Base-by-base conservation (phyloP, 805 yeast species). In the Isabelozyma gotoi region DNA sequence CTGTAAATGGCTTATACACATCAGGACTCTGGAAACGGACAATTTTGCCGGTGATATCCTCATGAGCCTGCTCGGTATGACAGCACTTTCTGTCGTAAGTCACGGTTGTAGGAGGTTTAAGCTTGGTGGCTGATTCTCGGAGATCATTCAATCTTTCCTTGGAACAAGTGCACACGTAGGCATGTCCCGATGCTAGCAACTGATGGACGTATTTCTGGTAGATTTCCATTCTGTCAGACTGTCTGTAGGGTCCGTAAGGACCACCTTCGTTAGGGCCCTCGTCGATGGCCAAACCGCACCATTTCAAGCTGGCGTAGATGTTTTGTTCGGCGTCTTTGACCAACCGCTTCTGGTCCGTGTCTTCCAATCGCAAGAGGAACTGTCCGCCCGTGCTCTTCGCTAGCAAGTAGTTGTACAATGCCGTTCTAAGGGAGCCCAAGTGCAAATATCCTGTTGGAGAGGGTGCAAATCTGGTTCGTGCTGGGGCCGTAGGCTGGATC, bases 391-490 rank as follows among this genome's bases (percentile, higher is more conserved):
- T 88, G 42, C 78, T 73, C 53, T 73, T 80, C 0, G 99, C 98
- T 12, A 88, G 66, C 14, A 94, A 63, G 55, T 83, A 94, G 62
- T 94, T 94, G 65, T 89, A 94, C 15, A 94, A 64, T 0, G 98
- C 98, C 0, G 99, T 94, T 60, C 99, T 70, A 37, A 94, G 60
- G 0, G 97, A 91, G 0, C 99, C 99, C 46, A 94, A 61, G 60
- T 94, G 99, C n/a, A 94, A 71, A 48, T 80, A 80, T 0, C 99
- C 99, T 0, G 99, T 94, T 1, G 99, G 99, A 2, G 97, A 90
- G 0, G 99, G 99, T 0, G 99, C 99, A 65, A 94, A 94, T 50
- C 99, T 68, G 1, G 98, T 88, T 50, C 97, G 65, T 0, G 82
- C 95, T 0, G 94, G 89, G 0, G 46, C 29, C 1, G 44, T 50